These are phyloP conservation scores for Passiflora organensis DNA, from an alignment of 345 rosid genomes.

Conservation along the genomic window DNA sequence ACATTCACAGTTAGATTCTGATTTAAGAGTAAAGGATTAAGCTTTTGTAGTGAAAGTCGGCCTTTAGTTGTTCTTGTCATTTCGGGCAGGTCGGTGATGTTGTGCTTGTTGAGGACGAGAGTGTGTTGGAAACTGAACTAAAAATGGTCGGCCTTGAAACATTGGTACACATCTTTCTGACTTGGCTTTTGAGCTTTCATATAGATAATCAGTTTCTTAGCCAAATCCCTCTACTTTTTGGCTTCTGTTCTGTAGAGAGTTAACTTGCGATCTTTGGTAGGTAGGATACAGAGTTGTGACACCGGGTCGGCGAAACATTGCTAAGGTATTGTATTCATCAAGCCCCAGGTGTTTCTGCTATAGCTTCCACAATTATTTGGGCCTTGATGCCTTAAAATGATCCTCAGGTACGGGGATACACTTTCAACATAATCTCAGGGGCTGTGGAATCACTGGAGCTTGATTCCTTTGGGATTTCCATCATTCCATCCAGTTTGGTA, in stretches of 20 bases:
- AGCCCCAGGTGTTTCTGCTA: constrained; percentile 5
- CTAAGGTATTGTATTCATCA: constrained; percentile 47
- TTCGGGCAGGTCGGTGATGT: constrained; percentile 77
- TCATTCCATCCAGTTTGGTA: constrained; percentile 92
- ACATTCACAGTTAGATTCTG: too few species aligned
- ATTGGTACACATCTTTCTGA: constrained; percentile 42
- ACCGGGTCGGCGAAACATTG: constrained; percentile 48
- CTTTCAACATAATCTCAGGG: constrained; percentile 75
- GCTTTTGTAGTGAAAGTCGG: neutral
- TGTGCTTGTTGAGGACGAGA: constrained; percentile 65
- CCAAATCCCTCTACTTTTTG: neutral
- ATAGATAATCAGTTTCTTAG: too few species aligned
- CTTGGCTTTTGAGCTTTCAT: neutral
- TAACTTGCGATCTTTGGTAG: constrained; percentile 39
- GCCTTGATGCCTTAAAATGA: neutral
- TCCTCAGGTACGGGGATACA: constrained; percentile 73
- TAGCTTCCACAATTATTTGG: neutral
- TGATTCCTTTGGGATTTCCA: constrained; percentile 80
- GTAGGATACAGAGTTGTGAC: constrained; percentile 85
- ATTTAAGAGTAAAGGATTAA: too few species aligned
- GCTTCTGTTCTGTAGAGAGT: constrained; percentile 9
- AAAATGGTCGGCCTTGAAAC: constrained; percentile 77
- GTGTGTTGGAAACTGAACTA: constrained; percentile 50
- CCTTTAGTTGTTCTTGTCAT: neutral
- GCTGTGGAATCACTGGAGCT: constrained; percentile 71